phyloP scores from a whole-genome alignment of 345 rosid species.

The Eucalyptus polyanthemos region DNA sequence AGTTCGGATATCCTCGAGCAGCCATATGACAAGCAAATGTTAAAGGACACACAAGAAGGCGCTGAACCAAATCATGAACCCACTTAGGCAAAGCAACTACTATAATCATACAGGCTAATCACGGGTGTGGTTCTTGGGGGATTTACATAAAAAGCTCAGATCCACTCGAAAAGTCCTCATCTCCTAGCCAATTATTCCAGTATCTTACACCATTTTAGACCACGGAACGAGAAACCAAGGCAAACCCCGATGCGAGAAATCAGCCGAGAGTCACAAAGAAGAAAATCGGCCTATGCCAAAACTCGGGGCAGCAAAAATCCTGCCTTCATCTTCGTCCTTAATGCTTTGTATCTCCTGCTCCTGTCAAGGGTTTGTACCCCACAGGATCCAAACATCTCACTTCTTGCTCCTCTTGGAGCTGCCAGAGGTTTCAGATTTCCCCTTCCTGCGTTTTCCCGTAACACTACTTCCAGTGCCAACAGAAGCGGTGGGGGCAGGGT shows the following conservation, averaged over 20 bases:
- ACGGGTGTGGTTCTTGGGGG: neutral
- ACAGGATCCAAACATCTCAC: neutral
- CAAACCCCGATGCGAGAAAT: neutral
- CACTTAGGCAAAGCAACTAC: neutral
- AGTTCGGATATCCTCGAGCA: neutral
- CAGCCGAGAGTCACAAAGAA: neutral
- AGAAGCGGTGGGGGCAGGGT: constrained; percentile 17
- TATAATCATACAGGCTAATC: neutral
- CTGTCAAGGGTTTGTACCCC: neutral
- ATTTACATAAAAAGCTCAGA: neutral
- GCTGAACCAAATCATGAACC: neutral
- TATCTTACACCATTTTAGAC: neutral
- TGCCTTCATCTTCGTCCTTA: constrained; percentile 47
- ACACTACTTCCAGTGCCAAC: constrained; percentile 17
- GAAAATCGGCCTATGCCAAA: neutral
- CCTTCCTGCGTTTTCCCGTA: constrained; percentile 20
- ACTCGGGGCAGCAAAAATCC: neutral
- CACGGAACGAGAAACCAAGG: neutral
- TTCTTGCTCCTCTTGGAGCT: constrained; percentile 51
- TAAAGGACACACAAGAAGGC: neutral
- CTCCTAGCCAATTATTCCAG: neutral
- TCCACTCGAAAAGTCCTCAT: neutral
- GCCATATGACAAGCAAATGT: neutral
- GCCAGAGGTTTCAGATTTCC: constrained; percentile 20
- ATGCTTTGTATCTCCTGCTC: constrained; percentile 58